Conservation (phyloP, 805 yeast species). For the Saccharomyces jurei region DNA sequence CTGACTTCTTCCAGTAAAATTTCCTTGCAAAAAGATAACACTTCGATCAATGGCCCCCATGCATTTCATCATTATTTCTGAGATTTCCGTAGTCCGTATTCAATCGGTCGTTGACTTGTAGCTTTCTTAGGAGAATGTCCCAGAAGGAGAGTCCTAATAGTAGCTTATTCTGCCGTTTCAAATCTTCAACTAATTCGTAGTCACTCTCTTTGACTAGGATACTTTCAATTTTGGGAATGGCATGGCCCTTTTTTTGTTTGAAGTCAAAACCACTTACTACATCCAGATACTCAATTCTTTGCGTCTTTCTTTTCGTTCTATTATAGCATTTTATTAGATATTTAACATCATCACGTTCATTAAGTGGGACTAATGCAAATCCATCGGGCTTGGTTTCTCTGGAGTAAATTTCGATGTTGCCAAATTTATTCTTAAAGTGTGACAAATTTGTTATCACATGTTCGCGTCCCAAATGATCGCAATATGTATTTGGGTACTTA, state of each 20-base stretch:
- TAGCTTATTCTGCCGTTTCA: conserved; percentile 5
- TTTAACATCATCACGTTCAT: conserved; percentile 1
- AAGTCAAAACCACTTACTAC: conserved; percentile 27
- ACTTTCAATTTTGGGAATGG: conserved; percentile 16
- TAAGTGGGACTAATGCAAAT: conserved; percentile 7
- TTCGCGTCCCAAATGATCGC: conserved; percentile 4
- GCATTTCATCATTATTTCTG: background rate
- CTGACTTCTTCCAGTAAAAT: no score
- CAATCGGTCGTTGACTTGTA: conserved; percentile 7
- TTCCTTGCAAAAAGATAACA: background rate
- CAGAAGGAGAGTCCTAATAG: conserved; percentile 9
- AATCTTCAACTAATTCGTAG: conserved; percentile 1
- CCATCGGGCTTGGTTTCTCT: conserved; percentile 15
- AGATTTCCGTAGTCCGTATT: conserved; percentile 6
- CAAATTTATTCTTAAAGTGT: conserved; percentile 15
- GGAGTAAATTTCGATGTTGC: conserved; percentile 19
- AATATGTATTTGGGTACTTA: conserved; percentile 6
- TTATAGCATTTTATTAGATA: conserved; percentile 8
- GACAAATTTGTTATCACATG: conserved; percentile 8
- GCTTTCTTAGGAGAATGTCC: conserved; percentile 8
- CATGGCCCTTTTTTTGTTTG: conserved; percentile 19
- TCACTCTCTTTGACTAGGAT: conserved; percentile 13
- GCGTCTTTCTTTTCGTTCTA: conserved; percentile 1
- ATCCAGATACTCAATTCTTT: conserved; percentile 12
- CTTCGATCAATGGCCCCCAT: background rate